Base-by-base conservation (phyloP, 2,329 filamentous ascomycete species). In the Ceratocystis lukuohia region DNA sequence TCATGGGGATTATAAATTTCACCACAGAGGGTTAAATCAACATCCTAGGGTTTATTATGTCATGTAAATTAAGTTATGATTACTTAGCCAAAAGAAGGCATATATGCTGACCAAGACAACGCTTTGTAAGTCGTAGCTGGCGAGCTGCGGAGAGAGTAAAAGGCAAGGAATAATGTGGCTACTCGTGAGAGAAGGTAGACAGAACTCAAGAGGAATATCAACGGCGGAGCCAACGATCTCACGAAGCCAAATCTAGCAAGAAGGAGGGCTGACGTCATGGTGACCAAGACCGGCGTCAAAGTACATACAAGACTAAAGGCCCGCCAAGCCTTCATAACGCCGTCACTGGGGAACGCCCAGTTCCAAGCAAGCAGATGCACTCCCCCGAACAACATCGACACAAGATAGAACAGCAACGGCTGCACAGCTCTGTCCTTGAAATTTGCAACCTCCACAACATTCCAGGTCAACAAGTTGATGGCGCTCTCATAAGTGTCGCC, bases 351-450 rank as follows among this genome's bases (percentile, higher is more conserved):
- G 30, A 63, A 63, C 61, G 4, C n/a, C 25, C 28, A 61, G 12
- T 45, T 20, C 64, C 64, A 65, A 5, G 48, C 64, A 6, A 59
- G 7, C 53, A 65, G 44, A 28, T 61, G 64, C 37, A 50, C 53
- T 7, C 20, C 64, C 5, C 53, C 41, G 41, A 65, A 65, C n/a
- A 15, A 17, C 7, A 30, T 17, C 1, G 64, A 46, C 15, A 59
- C n/a, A 3, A 22, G 5, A 20, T 65, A 59, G 30, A 65, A 61
- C 6, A 65, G 20, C 10, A 48, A 5, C 10, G 53, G 28, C 17
- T 37, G 25, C 5, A 10, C 33, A 3, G 53, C 10, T 17, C 12
- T 45, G 15, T 15, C 12, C 20, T 12, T 57, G 2, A 33, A 10
- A 15, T 7, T 25, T 22, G 17, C n/a, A 44, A 10, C 4, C 6